Percentiles rank a stretch among this genome's conserved stretches.
Evolutionary conservation across 2,329 filamentous ascomycete species (phyloP).

Genomic region (Eutypella sp.): DNA sequence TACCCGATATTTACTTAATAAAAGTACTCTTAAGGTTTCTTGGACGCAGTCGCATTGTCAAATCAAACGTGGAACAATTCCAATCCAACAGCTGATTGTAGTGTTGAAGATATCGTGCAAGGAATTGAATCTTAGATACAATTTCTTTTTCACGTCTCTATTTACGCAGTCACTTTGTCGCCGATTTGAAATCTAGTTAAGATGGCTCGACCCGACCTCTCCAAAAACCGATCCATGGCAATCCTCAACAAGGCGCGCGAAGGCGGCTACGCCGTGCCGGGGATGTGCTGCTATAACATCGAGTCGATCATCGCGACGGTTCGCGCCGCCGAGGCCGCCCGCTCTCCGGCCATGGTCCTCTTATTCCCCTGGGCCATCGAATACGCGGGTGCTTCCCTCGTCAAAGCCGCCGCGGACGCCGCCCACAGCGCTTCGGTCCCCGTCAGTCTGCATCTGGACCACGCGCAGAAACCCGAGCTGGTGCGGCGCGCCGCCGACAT

Average conservation of each 20-base stretch:
- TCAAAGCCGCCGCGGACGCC: slow-evolving; percentile 51
- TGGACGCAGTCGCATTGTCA: too few relatives aligned
- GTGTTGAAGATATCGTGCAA: too few relatives aligned
- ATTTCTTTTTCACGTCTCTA: background rate
- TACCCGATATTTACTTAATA: too few relatives aligned
- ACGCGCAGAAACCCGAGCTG: slow-evolving; percentile 59
- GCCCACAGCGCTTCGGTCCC: slow-evolving; percentile 54
- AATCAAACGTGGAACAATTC: too few relatives aligned
- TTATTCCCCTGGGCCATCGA: slow-evolving; percentile 71
- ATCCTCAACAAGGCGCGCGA: slow-evolving; percentile 53
- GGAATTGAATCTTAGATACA: too few relatives aligned
- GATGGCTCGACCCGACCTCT: slow-evolving; percentile 33
- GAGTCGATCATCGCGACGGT: slow-evolving; percentile 67
- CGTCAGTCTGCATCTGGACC: slow-evolving; percentile 60
- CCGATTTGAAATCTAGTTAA: slow-evolving; percentile 7
- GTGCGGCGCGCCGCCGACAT: slow-evolving; percentile 56
- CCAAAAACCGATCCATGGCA: slow-evolving; percentile 46
- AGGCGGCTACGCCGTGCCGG: slow-evolving; percentile 54
- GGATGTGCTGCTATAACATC: slow-evolving; percentile 62
- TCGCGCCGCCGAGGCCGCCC: slow-evolving; percentile 61
- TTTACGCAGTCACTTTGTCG: background rate
- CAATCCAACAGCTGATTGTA: too few relatives aligned
- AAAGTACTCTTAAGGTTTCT: too few relatives aligned
- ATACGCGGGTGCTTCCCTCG: slow-evolving; percentile 55
- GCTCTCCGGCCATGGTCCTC: slow-evolving; percentile 64